These are phyloP conservation scores for Lichenothelia convexa DNA, from an alignment of 495 filamentous ascomycete species.

Conservation along the genomic window DNA sequence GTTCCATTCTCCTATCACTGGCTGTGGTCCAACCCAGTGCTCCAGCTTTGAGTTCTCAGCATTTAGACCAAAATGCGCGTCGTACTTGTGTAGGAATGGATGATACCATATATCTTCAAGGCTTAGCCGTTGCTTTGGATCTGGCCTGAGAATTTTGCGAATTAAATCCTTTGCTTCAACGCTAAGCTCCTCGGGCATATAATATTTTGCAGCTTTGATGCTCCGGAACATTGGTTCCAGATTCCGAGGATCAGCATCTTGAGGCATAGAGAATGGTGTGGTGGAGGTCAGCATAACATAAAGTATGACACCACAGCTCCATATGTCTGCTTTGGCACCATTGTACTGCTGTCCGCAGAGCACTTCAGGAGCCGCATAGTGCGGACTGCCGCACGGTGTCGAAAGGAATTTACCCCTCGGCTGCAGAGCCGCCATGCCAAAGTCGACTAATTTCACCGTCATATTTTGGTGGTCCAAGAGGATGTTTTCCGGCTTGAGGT, in stretches of 20 bases:
- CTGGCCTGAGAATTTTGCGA: conserved; percentile 47
- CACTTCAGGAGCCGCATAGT: conserved; percentile 89
- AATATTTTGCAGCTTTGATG: conserved; percentile 52
- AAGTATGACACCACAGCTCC: conserved; percentile 86
- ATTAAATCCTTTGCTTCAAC: conserved; percentile 65
- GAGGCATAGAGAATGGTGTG: conserved; percentile 47
- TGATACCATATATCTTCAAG: conserved; percentile 71
- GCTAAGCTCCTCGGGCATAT: conserved; percentile 48
- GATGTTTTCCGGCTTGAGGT: conserved; percentile 96
- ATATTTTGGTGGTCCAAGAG: conserved; percentile 45
- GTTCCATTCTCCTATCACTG: conserved; percentile 33
- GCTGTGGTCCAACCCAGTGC: conserved; percentile 34
- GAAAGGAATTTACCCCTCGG: conserved; percentile 55
- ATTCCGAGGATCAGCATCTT: conserved; percentile 39
- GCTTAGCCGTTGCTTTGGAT: conserved; percentile 57
- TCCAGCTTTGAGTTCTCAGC: conserved; percentile 24
- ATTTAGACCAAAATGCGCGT: conserved; percentile 21
- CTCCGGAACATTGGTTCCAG: conserved; percentile 38
- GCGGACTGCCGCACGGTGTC: conserved; percentile 88
- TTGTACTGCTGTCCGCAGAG: conserved; percentile 53
- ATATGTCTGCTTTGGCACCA: conserved; percentile 72
- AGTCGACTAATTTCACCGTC: conserved; percentile 85
- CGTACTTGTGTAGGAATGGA: conserved; percentile 63
- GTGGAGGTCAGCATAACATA: conserved; percentile 63
- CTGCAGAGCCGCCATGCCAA: conserved; percentile 91